Evolutionary conservation across 2,329 filamentous ascomycete genomes (phyloP).

Genomic region (Pseudogymnoascus sp.): DNA sequence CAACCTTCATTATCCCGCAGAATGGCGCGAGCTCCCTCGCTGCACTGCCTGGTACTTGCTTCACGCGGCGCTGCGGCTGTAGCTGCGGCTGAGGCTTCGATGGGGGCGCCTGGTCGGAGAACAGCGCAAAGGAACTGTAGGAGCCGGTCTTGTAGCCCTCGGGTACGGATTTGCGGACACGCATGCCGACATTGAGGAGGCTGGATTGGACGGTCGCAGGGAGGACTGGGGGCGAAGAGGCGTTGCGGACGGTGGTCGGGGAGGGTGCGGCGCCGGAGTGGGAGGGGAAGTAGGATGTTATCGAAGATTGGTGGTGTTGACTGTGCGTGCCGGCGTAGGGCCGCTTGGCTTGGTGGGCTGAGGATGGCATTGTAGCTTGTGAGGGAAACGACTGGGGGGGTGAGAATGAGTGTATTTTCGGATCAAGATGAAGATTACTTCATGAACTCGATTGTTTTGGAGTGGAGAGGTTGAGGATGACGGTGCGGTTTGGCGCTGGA

Average conservation of each 20-base stretch:
- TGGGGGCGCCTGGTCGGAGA: constrained; percentile 33
- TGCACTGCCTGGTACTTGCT: constrained; percentile 16
- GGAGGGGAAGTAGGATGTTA: constrained; percentile 54
- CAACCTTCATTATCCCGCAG: constrained; percentile 71
- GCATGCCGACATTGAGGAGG: constrained; percentile 89
- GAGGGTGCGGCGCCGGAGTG: constrained; percentile 21
- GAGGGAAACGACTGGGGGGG: not conserved
- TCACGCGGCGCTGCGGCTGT: constrained; percentile 10
- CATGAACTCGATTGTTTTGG: not conserved
- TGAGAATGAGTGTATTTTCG: not conserved
- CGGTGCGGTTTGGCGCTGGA: not conserved
- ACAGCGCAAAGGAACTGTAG: constrained; percentile 46
- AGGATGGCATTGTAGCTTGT: constrained; percentile 17
- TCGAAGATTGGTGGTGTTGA: constrained; percentile 44
- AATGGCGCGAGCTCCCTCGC: constrained; percentile 67
- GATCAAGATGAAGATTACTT: not conserved
- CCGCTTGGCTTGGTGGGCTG: constrained; percentile 41
- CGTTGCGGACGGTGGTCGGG: constrained; percentile 36
- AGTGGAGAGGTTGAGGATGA: constrained; percentile 9
- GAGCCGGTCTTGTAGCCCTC: constrained; percentile 83
- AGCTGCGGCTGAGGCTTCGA: constrained; percentile 13
- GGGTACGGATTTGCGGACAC: constrained; percentile 83
- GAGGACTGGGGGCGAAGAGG: constrained; percentile 43
- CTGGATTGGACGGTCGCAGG: constrained; percentile 66
- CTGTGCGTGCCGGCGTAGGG: constrained; percentile 53